phyloP scores from a whole-genome alignment of 208 protist species.

The Leishmania amazonensis region DNA sequence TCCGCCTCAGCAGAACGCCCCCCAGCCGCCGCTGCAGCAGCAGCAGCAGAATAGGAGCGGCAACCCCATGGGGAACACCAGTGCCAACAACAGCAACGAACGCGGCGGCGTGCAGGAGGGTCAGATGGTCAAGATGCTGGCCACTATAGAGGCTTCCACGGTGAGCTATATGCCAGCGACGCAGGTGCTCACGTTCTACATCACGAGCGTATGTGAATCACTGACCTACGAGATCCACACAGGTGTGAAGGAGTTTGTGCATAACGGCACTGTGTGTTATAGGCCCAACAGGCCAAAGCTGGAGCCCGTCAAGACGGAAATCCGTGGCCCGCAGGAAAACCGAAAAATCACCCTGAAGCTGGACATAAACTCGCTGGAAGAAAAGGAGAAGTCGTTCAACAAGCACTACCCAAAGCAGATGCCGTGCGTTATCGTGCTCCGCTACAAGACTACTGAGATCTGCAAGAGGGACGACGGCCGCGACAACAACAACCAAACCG shows the following conservation, averaged over 20 bases:
- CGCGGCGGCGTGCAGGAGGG: conserved; percentile 84
- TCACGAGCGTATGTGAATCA: conserved; percentile 69
- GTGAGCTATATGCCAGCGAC: conserved; percentile 70
- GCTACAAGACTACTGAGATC: conserved; percentile 80
- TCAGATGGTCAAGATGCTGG: conserved; percentile 92
- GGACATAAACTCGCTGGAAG: conserved; percentile 73
- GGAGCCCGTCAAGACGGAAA: conserved; percentile 71
- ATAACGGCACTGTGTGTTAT: conserved; percentile 71
- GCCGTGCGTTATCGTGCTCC: conserved; percentile 88
- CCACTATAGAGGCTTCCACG: conserved; percentile 85
- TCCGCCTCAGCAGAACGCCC: conserved; percentile 11
- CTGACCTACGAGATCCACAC: conserved; percentile 92
- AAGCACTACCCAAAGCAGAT: conserved; percentile 92
- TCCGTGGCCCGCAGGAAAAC: conserved; percentile 76
- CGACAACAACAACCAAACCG: conserved; percentile 25
- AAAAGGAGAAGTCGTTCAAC: conserved; percentile 87
- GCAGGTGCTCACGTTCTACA: conserved; percentile 77
- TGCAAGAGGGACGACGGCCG: conserved; percentile 43
- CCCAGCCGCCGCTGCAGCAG: conserved; percentile 10
- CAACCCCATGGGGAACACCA: conserved; percentile 23
- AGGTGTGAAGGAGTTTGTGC: conserved; percentile 87
- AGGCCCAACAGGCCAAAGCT: conserved; percentile 92
- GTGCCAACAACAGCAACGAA: conserved; percentile 33
- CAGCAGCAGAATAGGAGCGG: conserved; percentile 36
- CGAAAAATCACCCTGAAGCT: conserved; percentile 76